Evolutionary conservation across 768 basidiomycete species (phyloP), one percentile per base, ranked within the genome.

Genomic region (Amanita muscaria): DNA sequence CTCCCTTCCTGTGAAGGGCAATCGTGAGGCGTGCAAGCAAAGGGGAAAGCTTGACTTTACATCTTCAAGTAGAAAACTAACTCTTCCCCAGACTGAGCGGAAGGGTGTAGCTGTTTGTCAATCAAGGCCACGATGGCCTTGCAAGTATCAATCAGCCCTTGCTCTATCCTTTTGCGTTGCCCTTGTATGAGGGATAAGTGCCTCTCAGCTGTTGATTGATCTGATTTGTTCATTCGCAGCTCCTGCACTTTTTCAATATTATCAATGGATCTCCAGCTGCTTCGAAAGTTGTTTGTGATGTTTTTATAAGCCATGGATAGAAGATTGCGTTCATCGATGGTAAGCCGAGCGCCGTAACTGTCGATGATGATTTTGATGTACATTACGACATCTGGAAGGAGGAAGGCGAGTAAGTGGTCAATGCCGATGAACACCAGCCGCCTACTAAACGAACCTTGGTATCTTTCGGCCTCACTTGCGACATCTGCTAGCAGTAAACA

Each of bases 261-360:
- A 51, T 86, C 83, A 44, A 89, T 72, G 53, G 80, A 77, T 54
- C 88, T 75, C 89, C 89, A 92, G 52, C 86, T 88, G 39, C 79
- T 82, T 44, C 89, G 81, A 48, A 88, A 77, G 15, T 72, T 77
- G 55, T 88, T 87, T 15, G 88, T 93, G 51, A 85, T 69, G 62
- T 90, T 90, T 74, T 92, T 93, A 71, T 88, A 91, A 21, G 89
- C 88, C 49, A 90, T 77, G 3, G 88, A 91, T 46, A 91, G 76
- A 27, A 92, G 72, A 62, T 87, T 91, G 55, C 89, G 84, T 66
- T 92, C 88, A 59, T 92, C 88, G 52, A 83, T 73, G 39, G 80
- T 79, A 51, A 90, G 74, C 47, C 73, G 77, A 47, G 79, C 74
- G 53, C 80, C 79, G 53, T 77, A 77, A 36, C 75, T 69, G 44